Percentiles rank a stretch among this genome's conserved stretches.
Evolutionary conservation across 305 asterid genomes (phyloP).

Genomic region (Rubia occidens): DNA sequence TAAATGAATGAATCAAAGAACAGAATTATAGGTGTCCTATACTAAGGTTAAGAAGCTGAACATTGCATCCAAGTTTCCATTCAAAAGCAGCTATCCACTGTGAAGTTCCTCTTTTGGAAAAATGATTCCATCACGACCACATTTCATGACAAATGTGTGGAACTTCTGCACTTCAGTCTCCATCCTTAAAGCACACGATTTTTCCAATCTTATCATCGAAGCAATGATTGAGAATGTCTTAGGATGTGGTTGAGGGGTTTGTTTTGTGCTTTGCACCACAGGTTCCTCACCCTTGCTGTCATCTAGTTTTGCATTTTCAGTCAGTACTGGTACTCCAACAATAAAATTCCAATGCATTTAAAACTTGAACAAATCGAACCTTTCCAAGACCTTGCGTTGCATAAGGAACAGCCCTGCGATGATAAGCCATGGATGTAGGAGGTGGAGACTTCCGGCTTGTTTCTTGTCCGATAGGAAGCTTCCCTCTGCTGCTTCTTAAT

Average conservation of each 20-base stretch:
- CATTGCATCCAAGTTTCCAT: conserved; percentile 1
- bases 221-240: conserved; percentile 55
- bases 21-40: conserved; percentile 5
- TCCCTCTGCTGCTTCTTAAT: conserved; percentile 29
- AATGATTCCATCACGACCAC: not conserved
- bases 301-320: conserved; percentile 26
- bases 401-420: conserved; percentile 49
- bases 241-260: conserved; percentile 45
- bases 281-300: conserved; percentile 48
- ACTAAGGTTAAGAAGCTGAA: not conserved
- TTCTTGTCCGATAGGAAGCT: conserved; percentile 32
- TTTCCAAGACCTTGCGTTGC: conserved; percentile 55
- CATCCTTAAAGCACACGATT: not conserved
- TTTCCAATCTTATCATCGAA: conserved; percentile 33
- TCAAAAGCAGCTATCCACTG: not conserved
- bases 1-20: conserved; percentile 15
- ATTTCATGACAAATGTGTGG: not conserved
- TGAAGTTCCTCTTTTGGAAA: not conserved
- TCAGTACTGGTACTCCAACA: not conserved
- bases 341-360: not conserved
- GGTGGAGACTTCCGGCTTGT: conserved; percentile 65
- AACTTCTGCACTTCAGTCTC: not conserved
- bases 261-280: conserved; percentile 40
- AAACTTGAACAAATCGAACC: conserved; percentile 29
- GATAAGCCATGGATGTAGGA: conserved; percentile 34